Evolutionary conservation across 345 rosid species (phyloP).

Genomic region (Eutrema japonicum): DNA sequence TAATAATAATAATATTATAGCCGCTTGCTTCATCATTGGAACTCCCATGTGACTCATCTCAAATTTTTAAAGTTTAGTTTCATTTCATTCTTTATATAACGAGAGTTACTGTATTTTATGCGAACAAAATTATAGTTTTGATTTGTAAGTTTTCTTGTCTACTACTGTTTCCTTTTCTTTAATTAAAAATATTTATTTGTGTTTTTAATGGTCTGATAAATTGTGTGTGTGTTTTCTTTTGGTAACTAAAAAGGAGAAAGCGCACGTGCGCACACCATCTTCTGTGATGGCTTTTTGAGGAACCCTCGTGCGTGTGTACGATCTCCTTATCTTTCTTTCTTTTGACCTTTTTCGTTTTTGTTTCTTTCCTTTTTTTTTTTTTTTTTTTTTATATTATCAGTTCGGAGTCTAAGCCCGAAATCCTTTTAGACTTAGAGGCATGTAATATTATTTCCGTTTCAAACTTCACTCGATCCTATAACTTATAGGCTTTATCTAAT

Average conservation of each 20-base stretch:
- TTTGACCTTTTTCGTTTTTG: background rate
- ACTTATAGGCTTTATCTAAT: too few species aligned
- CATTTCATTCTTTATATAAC: background rate
- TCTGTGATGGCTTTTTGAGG: conserved; percentile 48
- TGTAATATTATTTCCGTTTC: too few species aligned
- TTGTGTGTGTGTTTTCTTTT: background rate
- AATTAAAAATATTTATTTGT: background rate
- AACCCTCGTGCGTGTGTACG: conserved; percentile 53
- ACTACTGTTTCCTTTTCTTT: background rate
- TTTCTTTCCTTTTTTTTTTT: background rate
- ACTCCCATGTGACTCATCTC: conserved; percentile 34
- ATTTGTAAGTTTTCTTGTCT: background rate
- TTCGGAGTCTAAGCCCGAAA: too few species aligned
- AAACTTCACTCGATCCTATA: too few species aligned
- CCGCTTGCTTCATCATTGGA: conserved; percentile 40
- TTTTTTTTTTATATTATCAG: too few species aligned
- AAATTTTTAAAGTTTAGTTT: background rate
- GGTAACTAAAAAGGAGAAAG: background rate
- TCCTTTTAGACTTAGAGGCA: too few species aligned
- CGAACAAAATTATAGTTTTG: background rate
- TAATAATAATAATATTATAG: conserved; percentile 15
- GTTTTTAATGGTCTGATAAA: background rate
- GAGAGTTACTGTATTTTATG: background rate
- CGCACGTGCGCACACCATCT: conserved; percentile 65
- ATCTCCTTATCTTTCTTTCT: conserved; percentile 18